Conservation (phyloP, 176 grass and related monocot genomes). For the Otatea glauca region DNA sequence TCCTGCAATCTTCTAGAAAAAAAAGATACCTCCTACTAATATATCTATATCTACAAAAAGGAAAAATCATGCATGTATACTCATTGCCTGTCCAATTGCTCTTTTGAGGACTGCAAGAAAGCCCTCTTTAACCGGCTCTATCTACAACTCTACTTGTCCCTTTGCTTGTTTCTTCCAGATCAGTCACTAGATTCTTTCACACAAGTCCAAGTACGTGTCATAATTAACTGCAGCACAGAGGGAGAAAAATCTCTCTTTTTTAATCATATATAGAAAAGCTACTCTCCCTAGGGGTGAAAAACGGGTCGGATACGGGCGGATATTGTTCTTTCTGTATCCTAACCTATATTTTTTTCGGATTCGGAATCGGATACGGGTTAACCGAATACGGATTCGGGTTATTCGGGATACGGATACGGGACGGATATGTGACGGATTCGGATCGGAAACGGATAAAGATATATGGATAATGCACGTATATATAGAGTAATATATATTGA, state of each 20-base stretch:
- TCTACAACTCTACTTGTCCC: conserved; percentile 15
- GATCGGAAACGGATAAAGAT: no score
- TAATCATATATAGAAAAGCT: conserved; percentile 2
- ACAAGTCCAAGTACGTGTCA: conserved; percentile 29
- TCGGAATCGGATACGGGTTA: no score
- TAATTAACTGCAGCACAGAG: conserved; percentile 23
- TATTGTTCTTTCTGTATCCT: no score
- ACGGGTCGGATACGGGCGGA: no score
- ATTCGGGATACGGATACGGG: no score
- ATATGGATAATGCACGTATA: no score
- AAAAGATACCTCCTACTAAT: neutral
- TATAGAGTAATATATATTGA: no score
- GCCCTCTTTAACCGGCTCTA: neutral
- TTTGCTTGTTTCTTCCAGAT: conserved; percentile 46
- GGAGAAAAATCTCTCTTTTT: neutral
- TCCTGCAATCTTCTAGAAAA: neutral
- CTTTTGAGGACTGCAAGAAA: neutral
- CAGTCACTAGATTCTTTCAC: conserved; percentile 54
- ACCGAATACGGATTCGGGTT: no score
- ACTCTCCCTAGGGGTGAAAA: neutral
- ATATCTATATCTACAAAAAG: neutral
- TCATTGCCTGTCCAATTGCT: neutral
- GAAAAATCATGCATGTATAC: neutral
- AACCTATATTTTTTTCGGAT: no score
- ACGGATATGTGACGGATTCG: no score